A percentile compares a stretch with the other conserved stretches of the same genome.
Conservation (phyloP, 345 rosid genomes). For the Nasturtium officinale region DNA sequence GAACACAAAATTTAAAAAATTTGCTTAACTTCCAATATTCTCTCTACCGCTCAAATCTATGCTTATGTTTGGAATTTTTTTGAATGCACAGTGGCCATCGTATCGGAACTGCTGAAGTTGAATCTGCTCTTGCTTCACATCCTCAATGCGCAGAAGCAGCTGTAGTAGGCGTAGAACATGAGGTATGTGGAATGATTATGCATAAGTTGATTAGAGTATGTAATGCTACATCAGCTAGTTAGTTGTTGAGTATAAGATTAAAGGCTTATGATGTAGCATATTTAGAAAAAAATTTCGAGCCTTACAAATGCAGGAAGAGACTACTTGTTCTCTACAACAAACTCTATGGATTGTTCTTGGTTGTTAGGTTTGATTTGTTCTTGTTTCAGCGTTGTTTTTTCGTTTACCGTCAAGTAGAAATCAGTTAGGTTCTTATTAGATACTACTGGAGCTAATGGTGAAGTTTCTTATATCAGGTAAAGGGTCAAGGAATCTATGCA, state of each 20-base stretch:
- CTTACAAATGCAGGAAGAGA: neutral
- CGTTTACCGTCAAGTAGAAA: neutral
- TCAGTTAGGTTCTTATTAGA: neutral
- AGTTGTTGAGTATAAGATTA: neutral
- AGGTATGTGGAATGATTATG: constrained; percentile 52
- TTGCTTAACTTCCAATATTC: neutral
- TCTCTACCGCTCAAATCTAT: neutral
- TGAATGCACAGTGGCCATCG: constrained; percentile 87
- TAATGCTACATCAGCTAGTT: neutral
- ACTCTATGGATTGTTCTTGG: neutral
- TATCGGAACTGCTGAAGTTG: constrained; percentile 98
- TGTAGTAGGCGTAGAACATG: constrained; percentile 92
- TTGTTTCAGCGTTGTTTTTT: neutral
- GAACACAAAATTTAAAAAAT: neutral
- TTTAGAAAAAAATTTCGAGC: neutral
- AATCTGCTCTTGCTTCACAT: constrained; percentile 97
- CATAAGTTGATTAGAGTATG: neutral
- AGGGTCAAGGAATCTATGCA: constrained; percentile 97
- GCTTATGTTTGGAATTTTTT: constrained; percentile 6
- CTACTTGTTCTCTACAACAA: neutral
- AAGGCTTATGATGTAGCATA: neutral
- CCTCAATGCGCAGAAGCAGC: constrained; percentile 99
- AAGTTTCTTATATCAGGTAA: constrained; percentile 56
- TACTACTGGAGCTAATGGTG: neutral
- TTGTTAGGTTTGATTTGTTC: constrained; percentile 15